phyloP scores from a whole-genome alignment of 805 yeast species.

The Citeromyces matritensis region DNA sequence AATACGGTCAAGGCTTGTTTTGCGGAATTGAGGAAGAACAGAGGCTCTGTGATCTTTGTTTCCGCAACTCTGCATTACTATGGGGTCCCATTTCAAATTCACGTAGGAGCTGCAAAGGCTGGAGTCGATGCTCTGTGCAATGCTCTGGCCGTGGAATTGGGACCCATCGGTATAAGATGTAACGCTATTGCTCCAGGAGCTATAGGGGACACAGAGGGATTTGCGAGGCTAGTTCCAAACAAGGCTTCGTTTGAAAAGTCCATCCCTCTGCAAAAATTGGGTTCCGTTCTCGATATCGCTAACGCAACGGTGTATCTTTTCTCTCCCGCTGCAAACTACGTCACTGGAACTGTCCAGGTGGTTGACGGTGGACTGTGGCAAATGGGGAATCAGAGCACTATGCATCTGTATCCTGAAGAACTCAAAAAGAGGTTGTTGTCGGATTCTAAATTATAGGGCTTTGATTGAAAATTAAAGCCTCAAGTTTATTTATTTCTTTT shows the following conservation, averaged over 20 bases:
- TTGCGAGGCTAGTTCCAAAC: conserved; percentile 41
- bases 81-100: conserved; percentile 81
- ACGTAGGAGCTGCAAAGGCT: conserved; percentile 92
- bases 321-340: conserved; percentile 66
- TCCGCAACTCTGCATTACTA: conserved; percentile 83
- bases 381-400: conserved; percentile 27
- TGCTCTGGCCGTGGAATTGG: conserved; percentile 80
- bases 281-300: conserved; percentile 69
- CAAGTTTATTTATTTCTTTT: no score
- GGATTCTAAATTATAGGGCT: no score
- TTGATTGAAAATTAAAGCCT: no score
- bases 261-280: conserved; percentile 57
- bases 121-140: conserved; percentile 83
- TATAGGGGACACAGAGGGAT: conserved; percentile 79
- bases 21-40: conserved; percentile 43
- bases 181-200: conserved; percentile 91
- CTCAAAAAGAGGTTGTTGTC: conserved; percentile 7
- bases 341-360: conserved; percentile 63
- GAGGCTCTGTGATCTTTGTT: conserved; percentile 66
- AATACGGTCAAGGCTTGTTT: conserved; percentile 80
- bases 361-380: conserved; percentile 95
- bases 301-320: conserved; percentile 74
- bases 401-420: conserved; percentile 23
- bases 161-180: conserved; percentile 74
- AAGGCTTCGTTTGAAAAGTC: conserved; percentile 22